Conservation (phyloP, 2,329 filamentous ascomycete genomes). For the Scedosporium minutisporum region DNA sequence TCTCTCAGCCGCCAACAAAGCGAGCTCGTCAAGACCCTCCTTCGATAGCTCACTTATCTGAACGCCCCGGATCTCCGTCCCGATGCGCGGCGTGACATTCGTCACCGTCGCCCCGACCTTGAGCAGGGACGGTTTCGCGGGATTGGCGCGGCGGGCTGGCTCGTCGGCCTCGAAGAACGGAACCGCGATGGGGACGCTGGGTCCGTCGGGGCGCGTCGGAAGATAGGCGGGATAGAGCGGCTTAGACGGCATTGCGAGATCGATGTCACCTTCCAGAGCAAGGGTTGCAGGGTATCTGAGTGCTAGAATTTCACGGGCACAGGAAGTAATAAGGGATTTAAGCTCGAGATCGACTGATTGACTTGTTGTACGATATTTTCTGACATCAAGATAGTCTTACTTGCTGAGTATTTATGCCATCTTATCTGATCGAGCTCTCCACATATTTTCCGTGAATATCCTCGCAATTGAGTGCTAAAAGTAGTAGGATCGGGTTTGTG, state of each 20-base stretch:
- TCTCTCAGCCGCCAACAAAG: conserved; percentile 19
- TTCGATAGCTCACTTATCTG: conserved; percentile 17
- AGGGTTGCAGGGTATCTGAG: too few relatives aligned
- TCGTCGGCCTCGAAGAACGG: conserved; percentile 20
- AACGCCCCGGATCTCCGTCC: conserved; percentile 18
- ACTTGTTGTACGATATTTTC: too few relatives aligned
- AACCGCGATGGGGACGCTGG: conserved; percentile 13
- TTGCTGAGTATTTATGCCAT: too few relatives aligned
- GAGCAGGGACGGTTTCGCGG: conserved; percentile 14
- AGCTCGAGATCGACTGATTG: too few relatives aligned
- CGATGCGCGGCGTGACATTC: conserved; percentile 20
- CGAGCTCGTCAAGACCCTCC: conserved; percentile 19
- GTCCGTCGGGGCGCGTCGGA: conserved; percentile 22
- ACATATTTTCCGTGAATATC: too few relatives aligned
- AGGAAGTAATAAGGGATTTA: too few relatives aligned
- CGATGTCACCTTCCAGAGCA: too few relatives aligned
- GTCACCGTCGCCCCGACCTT: conserved; percentile 10
- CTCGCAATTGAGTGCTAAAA: too few relatives aligned
- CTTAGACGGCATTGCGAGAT: conserved; percentile 12
- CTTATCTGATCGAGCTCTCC: too few relatives aligned
- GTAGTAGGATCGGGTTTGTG: too few relatives aligned
- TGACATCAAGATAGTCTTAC: too few relatives aligned
- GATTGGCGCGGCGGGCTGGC: conserved; percentile 20
- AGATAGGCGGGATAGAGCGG: conserved; percentile 23
- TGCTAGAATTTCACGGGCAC: too few relatives aligned